Base-by-base conservation (phyloP, 495 filamentous ascomycete species). In the Penicillium salamii region DNA sequence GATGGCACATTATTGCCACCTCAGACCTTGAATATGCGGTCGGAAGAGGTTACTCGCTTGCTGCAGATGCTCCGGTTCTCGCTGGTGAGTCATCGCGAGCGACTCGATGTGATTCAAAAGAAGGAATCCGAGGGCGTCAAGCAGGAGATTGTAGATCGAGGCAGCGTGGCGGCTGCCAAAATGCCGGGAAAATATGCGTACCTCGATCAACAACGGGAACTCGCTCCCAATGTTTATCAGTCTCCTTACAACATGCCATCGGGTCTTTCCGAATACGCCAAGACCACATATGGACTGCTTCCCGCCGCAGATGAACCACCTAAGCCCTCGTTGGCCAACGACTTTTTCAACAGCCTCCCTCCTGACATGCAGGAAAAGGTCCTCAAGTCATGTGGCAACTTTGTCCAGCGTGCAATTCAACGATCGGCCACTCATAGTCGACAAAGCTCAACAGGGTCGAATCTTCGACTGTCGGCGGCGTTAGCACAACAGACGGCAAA, bases 241-340 rank as follows among this genome's bases (percentile, higher is more conserved):
- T 76, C 72, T n/a, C 72, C 72, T 12, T 76, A 76, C 52, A 67
- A 76, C 52, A 72, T 72, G 64, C 72, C 72, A 23, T 73, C 69
- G 12, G 72, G 72, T 1, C 67, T 76, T 24, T 72, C 70, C 4
- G 68, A 74, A 40, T 72, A 74, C 49, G 71, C 72, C 42, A 68
- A 72, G 50, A 67, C 59, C 40, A 66, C 71, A 1, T 75, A 66
- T 35, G 67, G 63, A 15, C 58, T 76, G 47, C 53, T 66, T 32
- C 67, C 66, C 15, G 59, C 62, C 17, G 61, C 67, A 15, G 68
- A 68, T 3, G 67, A 70, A 37, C 59, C 69, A 32, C 70, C 72
- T 12, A 70, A 71, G 50, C 42, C 57, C 13, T 75, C 72, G 1
- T 57, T 76, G 56, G 67, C 72, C 34, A 76, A 76, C 33, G 72